Base-by-base conservation (phyloP, 768 basidiomycete genomes). In the Lactarius pseudohatsudake region DNA sequence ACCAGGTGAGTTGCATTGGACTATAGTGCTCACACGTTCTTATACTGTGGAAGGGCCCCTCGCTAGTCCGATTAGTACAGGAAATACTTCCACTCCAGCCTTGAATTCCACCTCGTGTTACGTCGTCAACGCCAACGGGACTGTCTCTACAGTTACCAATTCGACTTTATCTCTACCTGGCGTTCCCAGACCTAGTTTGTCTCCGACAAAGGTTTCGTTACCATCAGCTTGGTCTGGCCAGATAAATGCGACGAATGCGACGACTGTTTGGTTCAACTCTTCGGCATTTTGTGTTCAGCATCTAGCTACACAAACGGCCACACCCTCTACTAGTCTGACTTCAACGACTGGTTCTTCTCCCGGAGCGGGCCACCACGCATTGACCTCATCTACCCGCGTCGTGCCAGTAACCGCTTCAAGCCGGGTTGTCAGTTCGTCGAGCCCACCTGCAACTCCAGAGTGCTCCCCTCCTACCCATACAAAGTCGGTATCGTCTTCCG, bases 1-100 rank as follows among this genome's bases (percentile, higher is more conserved):
- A 45, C 36, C 40, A 43, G 60, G 67, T 62, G 57, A 57, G 65
- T 20, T 40, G 22, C 16, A 56, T 67, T 28, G 7, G 9, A 3
- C 20, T 62, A 6, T 30, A 32, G 8, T 30, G 34, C 36, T 15
- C 41, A 55, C n/a, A 32, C 40, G 1, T 61, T 50, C 58, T 47
- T n/a, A 67, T 34, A 10, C 11, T 10, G 20, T 61, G 10, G 34
- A 18, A 36, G 63, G 36, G n/a, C n/a, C 55, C 57, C 30, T 32
- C 18, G 26, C 38, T 34, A 26, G 30, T 40, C 26, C 36, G 22
- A 34, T 30, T 57, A 8, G 26, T 11, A 41, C 45, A 50, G 53
- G 30, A 32, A 40, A 32, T 47, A 15, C 2, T 13, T 59, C 40
- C 22, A 41, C 40, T 6, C 57, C 38, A 40, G 22, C 50, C 26